A percentile compares a stretch with the other conserved stretches of the same genome.
These are phyloP conservation scores for Pezizomycotina sp. DNA, from an alignment of 2,329 filamentous ascomycete species.

Conservation along the genomic window DNA sequence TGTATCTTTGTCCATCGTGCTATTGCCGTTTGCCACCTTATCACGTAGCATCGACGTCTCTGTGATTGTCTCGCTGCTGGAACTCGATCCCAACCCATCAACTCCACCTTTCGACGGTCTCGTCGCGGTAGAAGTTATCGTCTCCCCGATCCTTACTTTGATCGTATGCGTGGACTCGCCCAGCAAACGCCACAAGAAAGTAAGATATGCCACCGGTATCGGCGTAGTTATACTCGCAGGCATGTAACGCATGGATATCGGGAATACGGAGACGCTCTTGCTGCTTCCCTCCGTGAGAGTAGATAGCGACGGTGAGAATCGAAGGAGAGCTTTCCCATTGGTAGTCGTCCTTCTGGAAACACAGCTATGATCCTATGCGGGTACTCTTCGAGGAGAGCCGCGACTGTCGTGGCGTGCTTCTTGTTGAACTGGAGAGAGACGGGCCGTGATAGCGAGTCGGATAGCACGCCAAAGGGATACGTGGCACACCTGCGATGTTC, in stretches of 20 bases:
- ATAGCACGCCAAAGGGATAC: conserved; percentile 65
- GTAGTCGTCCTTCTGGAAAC: conserved; percentile 92
- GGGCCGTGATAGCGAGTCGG: conserved; percentile 50
- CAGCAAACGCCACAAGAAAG: conserved; percentile 73
- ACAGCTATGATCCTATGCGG: conserved; percentile 64
- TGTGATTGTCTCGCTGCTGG: conserved; percentile 24
- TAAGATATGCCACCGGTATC: conserved; percentile 53
- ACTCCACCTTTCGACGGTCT: conserved; percentile 22
- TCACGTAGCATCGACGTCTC: conserved; percentile 14
- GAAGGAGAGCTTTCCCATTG: conserved; percentile 78
- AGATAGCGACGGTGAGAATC: conserved; percentile 62
- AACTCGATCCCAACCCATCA: conserved; percentile 18
- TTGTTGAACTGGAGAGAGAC: conserved; percentile 33
- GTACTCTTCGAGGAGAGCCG: conserved; percentile 47
- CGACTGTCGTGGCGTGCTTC: conserved; percentile 44
- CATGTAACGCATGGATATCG: conserved; percentile 76
- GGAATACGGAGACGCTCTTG: conserved; percentile 42
- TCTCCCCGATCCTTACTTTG: conserved; percentile 73
- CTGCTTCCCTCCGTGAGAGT: conserved; percentile 39
- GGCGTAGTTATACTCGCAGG: conserved; percentile 83
- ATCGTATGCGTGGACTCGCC: conserved; percentile 77
- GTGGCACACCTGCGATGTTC: conserved; percentile 53
- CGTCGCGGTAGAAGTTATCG: conserved; percentile 37
- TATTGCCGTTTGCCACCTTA: conserved; percentile 11
- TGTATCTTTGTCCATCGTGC: conserved; percentile 42